Conservation (phyloP, 176 grass and related monocot genomes). For the Guadua angustifolia region DNA sequence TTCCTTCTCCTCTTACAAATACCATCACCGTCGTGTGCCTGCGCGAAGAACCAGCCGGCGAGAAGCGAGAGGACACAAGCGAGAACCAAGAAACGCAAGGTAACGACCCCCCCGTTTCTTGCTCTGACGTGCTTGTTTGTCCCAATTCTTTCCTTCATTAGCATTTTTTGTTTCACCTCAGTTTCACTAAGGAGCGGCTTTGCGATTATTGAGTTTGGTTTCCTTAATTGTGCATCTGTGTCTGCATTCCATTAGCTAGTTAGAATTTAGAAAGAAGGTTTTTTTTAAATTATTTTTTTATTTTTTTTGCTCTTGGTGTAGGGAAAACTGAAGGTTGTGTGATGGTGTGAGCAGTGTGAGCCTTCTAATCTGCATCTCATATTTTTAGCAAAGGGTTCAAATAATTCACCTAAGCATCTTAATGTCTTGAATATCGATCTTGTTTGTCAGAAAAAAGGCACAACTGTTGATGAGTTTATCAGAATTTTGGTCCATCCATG, state of each 20-base stretch:
- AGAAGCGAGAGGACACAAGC: neutral
- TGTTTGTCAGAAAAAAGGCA: neutral
- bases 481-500: neutral
- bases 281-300: too few species aligned
- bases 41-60: neutral
- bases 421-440: neutral
- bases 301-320: neutral
- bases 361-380: neutral
- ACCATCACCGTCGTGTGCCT: constrained; percentile 36
- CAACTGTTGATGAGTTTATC: too few species aligned
- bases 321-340: neutral
- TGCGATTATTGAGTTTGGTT: neutral
- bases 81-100: constrained; percentile 15
- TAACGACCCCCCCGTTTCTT: neutral
- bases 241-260: neutral
- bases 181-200: neutral
- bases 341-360: neutral
- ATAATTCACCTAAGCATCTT: neutral
- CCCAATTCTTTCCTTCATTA: neutral
- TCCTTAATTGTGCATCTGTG: too few species aligned
- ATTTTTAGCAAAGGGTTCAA: neutral
- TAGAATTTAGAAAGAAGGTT: neutral
- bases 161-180: neutral
- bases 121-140: neutral
- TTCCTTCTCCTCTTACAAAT: constrained; percentile 49